phyloP scores from a whole-genome alignment of 352 stramenopile species.

The Phytophthora pistaciae region DNA sequence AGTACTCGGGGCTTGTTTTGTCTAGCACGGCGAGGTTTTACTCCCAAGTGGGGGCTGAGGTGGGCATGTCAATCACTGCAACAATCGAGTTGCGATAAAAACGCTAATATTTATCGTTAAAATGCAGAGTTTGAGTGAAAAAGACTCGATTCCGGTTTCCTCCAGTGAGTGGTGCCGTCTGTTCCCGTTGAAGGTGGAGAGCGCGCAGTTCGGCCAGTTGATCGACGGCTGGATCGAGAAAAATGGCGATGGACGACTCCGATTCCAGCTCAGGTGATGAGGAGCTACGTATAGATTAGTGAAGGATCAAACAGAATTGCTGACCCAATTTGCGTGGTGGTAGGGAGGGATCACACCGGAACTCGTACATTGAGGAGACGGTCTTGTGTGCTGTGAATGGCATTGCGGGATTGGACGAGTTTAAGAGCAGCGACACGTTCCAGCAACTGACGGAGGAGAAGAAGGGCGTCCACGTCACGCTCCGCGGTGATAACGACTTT shows the following conservation, averaged over 20 bases:
- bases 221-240: conserved; percentile 49
- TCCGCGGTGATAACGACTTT: conserved; percentile 98
- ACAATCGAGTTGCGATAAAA: background rate
- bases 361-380: conserved; percentile 94
- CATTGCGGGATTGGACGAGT: conserved; percentile 47
- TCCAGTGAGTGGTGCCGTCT: conserved; percentile 22
- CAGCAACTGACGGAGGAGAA: conserved; percentile 24
- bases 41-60: conserved; percentile 65
- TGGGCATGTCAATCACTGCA: conserved; percentile 2
- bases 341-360: conserved; percentile 62
- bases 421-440: conserved; percentile 35
- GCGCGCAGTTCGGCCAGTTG: conserved; percentile 90
- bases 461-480: conserved; percentile 70
- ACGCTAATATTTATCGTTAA: background rate
- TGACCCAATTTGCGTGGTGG: background rate
- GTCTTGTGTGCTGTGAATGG: conserved; percentile 79
- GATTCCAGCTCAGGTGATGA: conserved; percentile 46
- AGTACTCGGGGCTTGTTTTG: conserved; percentile 92
- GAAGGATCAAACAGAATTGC: background rate
- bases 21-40: conserved; percentile 95
- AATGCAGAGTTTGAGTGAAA: conserved; percentile 5
- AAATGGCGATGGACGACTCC: conserved; percentile 23
- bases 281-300: background rate
- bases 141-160: background rate
- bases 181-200: conserved; percentile 76